Evolutionary conservation across 208 protist species (phyloP).

Genomic region (Acanthamoeba royreba): DNA sequence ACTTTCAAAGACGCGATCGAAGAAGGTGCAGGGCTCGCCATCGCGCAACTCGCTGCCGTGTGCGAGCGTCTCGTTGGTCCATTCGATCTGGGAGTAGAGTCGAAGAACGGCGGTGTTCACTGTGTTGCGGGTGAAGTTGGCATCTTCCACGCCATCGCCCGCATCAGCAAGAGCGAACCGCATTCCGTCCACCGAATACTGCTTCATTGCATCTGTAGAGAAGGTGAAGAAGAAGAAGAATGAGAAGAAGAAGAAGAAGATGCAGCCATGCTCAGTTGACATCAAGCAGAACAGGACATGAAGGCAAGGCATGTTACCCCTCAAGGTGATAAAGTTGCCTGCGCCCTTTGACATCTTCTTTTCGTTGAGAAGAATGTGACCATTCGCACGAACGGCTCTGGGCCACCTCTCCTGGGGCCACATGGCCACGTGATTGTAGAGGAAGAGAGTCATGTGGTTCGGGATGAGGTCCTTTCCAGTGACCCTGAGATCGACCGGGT

Average conservation of each 20-base stretch:
- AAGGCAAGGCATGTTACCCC: not conserved
- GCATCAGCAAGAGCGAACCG: slow-evolving; percentile 97
- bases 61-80: slow-evolving; percentile 80
- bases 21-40: slow-evolving; percentile 1
- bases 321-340: slow-evolving; percentile 99
- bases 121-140: slow-evolving; percentile 95
- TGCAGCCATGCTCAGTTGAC: no score
- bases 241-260: no score
- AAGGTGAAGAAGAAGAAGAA: no score
- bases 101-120: slow-evolving; percentile 94
- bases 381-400: slow-evolving; percentile 95
- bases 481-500: slow-evolving; percentile 98
- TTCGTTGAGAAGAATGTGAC: slow-evolving; percentile 97
- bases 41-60: not conserved
- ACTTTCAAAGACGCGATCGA: slow-evolving; percentile 91
- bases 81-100: slow-evolving; percentile 94
- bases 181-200: slow-evolving; percentile 85
- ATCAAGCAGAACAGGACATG: no score
- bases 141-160: slow-evolving; percentile 97
- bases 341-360: slow-evolving; percentile 99
- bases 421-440: slow-evolving; percentile 99
- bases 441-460: slow-evolving; percentile 99
- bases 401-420: slow-evolving; percentile 89
- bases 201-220: slow-evolving; percentile 62
- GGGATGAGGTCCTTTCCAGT: slow-evolving; percentile 99